Evolutionary conservation across 495 filamentous ascomycete species (phyloP).

Genomic region (Aspergillus baeticus): DNA sequence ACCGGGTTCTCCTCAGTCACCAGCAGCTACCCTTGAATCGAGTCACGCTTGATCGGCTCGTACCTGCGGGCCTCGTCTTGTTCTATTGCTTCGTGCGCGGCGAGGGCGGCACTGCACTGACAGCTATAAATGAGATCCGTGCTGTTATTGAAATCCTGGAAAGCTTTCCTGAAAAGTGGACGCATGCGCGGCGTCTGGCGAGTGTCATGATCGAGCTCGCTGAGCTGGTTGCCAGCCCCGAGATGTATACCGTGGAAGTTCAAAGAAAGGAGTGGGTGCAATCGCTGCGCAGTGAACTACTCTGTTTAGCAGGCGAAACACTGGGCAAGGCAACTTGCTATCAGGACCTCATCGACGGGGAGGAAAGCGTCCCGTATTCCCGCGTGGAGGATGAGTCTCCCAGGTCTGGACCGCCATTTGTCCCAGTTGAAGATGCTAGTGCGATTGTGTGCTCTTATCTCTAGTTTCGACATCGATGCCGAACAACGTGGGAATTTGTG

Average conservation of each 20-base stretch:
- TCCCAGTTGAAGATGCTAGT: too few relatives aligned
- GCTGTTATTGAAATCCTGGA: neutral
- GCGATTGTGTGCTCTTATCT: too few relatives aligned
- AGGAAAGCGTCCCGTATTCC: too few relatives aligned
- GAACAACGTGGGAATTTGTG: too few relatives aligned
- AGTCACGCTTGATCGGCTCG: neutral
- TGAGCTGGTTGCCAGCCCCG: neutral
- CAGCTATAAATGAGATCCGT: neutral
- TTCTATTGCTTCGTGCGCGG: neutral
- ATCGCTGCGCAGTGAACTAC: too few relatives aligned
- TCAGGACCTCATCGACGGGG: too few relatives aligned
- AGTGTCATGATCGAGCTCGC: neutral
- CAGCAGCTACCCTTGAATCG: neutral
- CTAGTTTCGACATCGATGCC: too few relatives aligned
- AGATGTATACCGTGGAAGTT: neutral
- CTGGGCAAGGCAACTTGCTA: neutral
- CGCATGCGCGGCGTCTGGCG: neutral
- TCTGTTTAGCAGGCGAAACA: neutral
- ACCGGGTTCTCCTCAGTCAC: neutral
- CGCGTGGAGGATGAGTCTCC: too few relatives aligned
- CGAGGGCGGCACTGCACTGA: neutral
- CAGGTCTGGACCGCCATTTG: too few relatives aligned
- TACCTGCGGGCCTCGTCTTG: neutral
- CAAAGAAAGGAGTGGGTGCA: too few relatives aligned
- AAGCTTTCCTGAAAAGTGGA: neutral